Conservation (phyloP, 2,329 filamentous ascomycete genomes). For the Penicillium expansum region DNA sequence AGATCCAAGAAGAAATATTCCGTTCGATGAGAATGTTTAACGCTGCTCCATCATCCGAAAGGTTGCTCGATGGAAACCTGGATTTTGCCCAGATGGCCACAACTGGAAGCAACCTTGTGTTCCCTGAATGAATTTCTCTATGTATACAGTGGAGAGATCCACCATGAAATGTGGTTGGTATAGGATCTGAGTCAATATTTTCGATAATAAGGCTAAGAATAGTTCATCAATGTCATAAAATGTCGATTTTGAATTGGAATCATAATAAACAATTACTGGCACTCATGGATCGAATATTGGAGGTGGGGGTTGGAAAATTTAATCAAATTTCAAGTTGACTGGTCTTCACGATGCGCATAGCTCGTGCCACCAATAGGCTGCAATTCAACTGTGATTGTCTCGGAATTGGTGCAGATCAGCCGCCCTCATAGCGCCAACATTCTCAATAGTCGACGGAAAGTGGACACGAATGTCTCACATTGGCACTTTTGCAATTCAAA, state of each 20-base stretch:
- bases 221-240: background rate
- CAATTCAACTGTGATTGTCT: background rate
- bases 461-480: background rate
- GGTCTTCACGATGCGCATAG: background rate
- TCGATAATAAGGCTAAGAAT: background rate
- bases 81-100: background rate
- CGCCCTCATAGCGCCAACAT: background rate
- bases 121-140: background rate
- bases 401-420: background rate
- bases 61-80: too few relatives aligned
- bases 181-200: background rate
- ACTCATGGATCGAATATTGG: background rate
- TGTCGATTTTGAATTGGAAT: background rate
- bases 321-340: background rate
- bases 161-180: background rate
- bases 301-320: background rate
- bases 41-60: background rate
- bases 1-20: background rate
- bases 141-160: background rate
- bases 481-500: background rate
- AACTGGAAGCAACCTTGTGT: background rate
- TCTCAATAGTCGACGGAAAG: background rate
- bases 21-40: constrained; percentile 10
- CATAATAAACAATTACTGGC: background rate
- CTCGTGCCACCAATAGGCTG: background rate